Evolutionary conservation across 208 protist genomes (phyloP).

Genomic region (Angomonas ambiguus): DNA sequence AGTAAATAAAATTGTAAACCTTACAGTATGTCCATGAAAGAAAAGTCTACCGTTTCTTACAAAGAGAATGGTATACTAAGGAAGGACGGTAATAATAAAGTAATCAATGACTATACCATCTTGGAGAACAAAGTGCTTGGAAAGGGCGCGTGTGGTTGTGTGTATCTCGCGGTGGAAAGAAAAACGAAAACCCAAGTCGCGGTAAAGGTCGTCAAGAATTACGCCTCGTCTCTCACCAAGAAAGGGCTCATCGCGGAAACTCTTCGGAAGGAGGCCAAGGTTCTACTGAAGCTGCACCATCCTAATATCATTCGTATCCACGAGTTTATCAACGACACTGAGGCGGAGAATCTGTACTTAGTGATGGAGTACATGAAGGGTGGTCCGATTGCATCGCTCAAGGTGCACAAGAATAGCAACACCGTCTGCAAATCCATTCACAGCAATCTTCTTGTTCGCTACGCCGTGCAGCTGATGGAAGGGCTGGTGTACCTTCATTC

Average conservation of each 20-base stretch:
- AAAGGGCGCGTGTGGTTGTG: conserved; percentile 55
- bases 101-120: too few species aligned
- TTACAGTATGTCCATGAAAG: too few species aligned
- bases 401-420: conserved; percentile 20
- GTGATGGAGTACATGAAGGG: conserved; percentile 92
- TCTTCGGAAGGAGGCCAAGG: conserved; percentile 87
- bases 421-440: conserved; percentile 27
- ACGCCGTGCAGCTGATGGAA: conserved; percentile 51
- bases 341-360: conserved; percentile 84
- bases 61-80: too few species aligned
- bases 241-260: conserved; percentile 63
- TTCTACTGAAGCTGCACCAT: conserved; percentile 95
- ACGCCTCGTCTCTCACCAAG: conserved; percentile 37
- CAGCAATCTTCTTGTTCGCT: conserved; percentile 24
- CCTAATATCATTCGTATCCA: conserved; percentile 92
- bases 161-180: conserved; percentile 26
- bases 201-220: neutral
- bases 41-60: too few species aligned
- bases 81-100: too few species aligned
- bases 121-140: conserved; percentile 30
- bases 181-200: neutral
- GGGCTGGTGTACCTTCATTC: conserved; percentile 65
- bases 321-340: conserved; percentile 95
- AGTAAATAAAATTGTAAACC: too few species aligned
- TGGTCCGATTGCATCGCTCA: conserved; percentile 46